Evolutionary conservation across 805 yeast genomes (phyloP).

Genomic region (Hanseniaspora taiwanica): DNA sequence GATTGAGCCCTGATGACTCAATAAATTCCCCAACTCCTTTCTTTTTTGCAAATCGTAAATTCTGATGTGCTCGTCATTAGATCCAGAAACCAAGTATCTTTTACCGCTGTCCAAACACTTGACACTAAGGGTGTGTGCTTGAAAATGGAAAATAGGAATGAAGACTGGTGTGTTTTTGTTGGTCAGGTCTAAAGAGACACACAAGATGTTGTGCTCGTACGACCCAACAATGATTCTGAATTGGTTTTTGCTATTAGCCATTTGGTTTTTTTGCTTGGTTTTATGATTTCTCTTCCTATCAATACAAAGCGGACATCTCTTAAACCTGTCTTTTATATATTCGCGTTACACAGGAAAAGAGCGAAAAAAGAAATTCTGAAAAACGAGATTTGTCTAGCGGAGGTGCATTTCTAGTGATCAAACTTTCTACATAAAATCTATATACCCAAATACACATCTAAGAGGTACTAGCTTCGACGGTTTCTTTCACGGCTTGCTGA

Average conservation of each 20-base stretch:
- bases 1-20: constrained; percentile 83
- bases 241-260: constrained; percentile 16
- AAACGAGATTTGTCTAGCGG: too few relatives aligned
- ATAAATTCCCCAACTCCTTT: constrained; percentile 80
- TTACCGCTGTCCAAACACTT: constrained; percentile 72
- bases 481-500: constrained; percentile 1
- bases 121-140: constrained; percentile 84
- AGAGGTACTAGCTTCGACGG: constrained; percentile 1
- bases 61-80: constrained; percentile 90
- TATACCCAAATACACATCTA: too few relatives aligned
- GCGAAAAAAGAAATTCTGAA: too few relatives aligned
- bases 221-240: constrained; percentile 88
- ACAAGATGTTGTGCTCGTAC: constrained; percentile 82
- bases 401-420: too few relatives aligned
- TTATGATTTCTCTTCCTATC: neutral
- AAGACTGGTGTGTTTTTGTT: constrained; percentile 41
- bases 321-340: too few relatives aligned
- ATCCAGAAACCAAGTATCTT: constrained; percentile 82
- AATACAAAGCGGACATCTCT: neutral
- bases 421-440: too few relatives aligned
- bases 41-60: constrained; percentile 89
- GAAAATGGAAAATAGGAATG: constrained; percentile 90
- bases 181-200: constrained; percentile 62
- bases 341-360: too few relatives aligned
- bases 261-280: neutral